Base-by-base conservation (phyloP, 495 filamentous ascomycete genomes). In the Tirmania nivea region DNA sequence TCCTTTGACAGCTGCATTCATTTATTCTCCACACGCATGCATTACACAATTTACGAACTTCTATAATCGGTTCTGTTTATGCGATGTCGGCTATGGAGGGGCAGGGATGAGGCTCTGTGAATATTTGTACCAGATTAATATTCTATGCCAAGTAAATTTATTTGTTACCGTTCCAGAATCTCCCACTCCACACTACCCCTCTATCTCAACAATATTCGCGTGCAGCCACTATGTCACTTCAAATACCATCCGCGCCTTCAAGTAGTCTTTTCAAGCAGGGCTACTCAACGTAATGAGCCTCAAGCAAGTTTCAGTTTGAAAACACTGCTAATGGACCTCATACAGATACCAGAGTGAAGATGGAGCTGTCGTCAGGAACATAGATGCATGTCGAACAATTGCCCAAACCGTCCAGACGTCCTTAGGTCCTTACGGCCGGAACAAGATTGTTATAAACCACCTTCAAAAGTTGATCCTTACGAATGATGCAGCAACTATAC, bases 391-490 rank as follows among this genome's bases (percentile, higher is more conserved):
- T 73, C 79, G 86, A 61, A 85, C 92, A 48, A 96, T 99, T 68
- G 79, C 92, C 12, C 79, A 80, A 57, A 99, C 92, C 49, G 92
- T 99, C 34, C 85, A 92, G 72, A 95, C 92, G 50, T 96, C 89
- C 49, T 75, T 99, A 37, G 90, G 92, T 50, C 92, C 92, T 52
- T 95, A 90, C 67, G 92, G 92, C 64, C 84, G 92, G 68, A 99
- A 96, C 74, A 99, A 99, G 74, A 94, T 99, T 68, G 85, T 99
- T 72, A 95, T 99, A 75, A 99, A 96, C 71, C 92, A 99, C 72
- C 75, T 99, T 55, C 87, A 94, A 70, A 99, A 99, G 75, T 94
- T 96, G 90, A 89, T 94, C 57, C 75, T 99, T 55, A 99, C 92
- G 55, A 94, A 86, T 48, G 92, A 99, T 66, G 92, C 92, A 39